Evolutionary conservation across 2,329 filamentous ascomycete species (phyloP).

Genomic region (Lasiodiplodia citricola): DNA sequence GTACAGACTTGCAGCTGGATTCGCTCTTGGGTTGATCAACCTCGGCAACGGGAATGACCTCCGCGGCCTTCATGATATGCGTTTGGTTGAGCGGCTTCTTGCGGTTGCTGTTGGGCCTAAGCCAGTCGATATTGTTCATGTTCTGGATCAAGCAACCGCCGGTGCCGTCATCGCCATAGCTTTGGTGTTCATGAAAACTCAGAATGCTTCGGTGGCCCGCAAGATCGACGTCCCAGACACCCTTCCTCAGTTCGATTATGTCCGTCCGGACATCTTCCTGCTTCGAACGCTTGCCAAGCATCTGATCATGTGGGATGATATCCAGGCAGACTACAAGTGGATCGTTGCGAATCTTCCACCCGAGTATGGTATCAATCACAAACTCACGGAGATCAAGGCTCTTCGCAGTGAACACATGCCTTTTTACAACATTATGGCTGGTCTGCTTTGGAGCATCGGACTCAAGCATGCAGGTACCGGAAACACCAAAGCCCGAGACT

Average conservation of each 20-base stretch:
- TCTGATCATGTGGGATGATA: constrained; percentile 89
- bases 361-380: constrained; percentile 68
- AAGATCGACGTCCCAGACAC: constrained; percentile 96
- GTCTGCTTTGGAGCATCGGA: constrained; percentile 74
- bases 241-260: constrained; percentile 89
- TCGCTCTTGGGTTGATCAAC: constrained; percentile 93
- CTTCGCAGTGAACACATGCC: constrained; percentile 85
- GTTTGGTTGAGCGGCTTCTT: constrained; percentile 84
- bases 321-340: constrained; percentile 76
- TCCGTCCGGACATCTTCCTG: constrained; percentile 90
- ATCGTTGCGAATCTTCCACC: constrained; percentile 74
- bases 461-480: constrained; percentile 55
- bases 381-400: constrained; percentile 63
- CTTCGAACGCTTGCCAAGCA: constrained; percentile 88
- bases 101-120: constrained; percentile 86
- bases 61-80: constrained; percentile 90
- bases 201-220: constrained; percentile 81
- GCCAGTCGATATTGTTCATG: constrained; percentile 88
- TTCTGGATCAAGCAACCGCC: constrained; percentile 89
- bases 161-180: constrained; percentile 90
- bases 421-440: constrained; percentile 89
- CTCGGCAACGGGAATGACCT: constrained; percentile 88
- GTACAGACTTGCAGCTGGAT: constrained; percentile 93
- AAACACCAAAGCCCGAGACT: constrained; percentile 73
- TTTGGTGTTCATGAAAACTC: constrained; percentile 96